Conservation (phyloP, 2,329 filamentous ascomycete genomes). For the Pseudogymnoascus sp. region DNA sequence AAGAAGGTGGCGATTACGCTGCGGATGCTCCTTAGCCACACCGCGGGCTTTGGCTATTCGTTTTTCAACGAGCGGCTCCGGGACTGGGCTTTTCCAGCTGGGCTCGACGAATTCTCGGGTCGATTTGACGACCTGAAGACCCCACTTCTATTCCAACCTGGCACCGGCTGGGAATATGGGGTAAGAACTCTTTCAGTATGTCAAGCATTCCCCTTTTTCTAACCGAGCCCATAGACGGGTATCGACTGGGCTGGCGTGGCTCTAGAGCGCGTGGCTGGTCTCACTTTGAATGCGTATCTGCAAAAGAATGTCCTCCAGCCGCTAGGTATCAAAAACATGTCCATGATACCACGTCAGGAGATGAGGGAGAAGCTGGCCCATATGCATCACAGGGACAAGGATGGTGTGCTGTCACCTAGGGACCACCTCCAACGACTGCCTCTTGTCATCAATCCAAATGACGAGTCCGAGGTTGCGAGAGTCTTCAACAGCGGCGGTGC, state of each 20-base stretch:
- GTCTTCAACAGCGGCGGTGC: conserved; percentile 51
- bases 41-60: conserved; percentile 49
- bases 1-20: conserved; percentile 46
- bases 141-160: conserved; percentile 53
- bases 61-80: conserved; percentile 42
- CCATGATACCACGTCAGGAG: conserved; percentile 28
- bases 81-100: conserved; percentile 41
- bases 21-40: conserved; percentile 48
- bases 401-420: conserved; percentile 28
- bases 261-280: conserved; percentile 2
- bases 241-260: conserved; percentile 41
- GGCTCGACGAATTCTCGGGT: conserved; percentile 21
- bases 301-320: conserved; percentile 11
- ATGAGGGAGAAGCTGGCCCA: conserved; percentile 48
- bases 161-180: conserved; percentile 39
- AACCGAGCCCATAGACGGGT: neutral
- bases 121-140: conserved; percentile 15
- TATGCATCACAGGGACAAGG: conserved; percentile 43
- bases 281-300: conserved; percentile 11
- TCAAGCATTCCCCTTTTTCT: no score
- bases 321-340: conserved; percentile 18
- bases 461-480: conserved; percentile 1
- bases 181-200: no score
- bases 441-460: conserved; percentile 10
- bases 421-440: conserved; percentile 16